Evolutionary conservation across 257 asterid species (phyloP), one percentile per base, ranked within the genome.

Genomic region (Leonotis leonurus): DNA sequence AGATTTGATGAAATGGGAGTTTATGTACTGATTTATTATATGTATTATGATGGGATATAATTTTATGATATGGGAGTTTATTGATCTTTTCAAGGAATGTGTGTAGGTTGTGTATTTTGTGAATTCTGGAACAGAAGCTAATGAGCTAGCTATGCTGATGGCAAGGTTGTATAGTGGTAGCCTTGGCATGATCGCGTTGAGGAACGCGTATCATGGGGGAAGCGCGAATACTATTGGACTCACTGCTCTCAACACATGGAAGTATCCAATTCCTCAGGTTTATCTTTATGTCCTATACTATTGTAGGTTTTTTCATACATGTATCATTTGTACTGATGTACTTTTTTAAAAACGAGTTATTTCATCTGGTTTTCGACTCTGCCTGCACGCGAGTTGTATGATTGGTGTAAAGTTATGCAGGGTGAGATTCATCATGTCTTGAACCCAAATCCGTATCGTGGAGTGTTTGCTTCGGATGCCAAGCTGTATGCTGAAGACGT

Each of bases 131-230:
- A 86, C 96, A 6, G 98, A 91, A 81, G 96, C 98, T 55, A 91
- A 88, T 66, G 98, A 91, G 74, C 80, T 91, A 59, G 98, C 98
- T 50, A 81, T 80, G 93, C 22, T 91, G 76, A 89, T 92, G 96
- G 98, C 98, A n/a, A 74, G 97, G 18, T 41, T 92, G 62, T 89
- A 92, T 74, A 88, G 77, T 56, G 86, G 98, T 22, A 85, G 70
- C 85, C 92, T 89, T 57, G 81, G 86, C 48, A 81, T 92, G 93
- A 77, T 92, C 62, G 97, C 95, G 45, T 70, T 92, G 51, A 83
- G 98, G 77, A 92, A 92, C 66, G 95, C 98, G 4, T 92, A 92
- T 78, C 98, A 92, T 71, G 98, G 98, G 26, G 98, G 98, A 58
- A 92, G 97, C 53, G 67, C 92, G 12, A 89, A 80, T 67, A 89